These are phyloP conservation scores for Claviceps africana DNA, from an alignment of 2,329 filamentous ascomycete genomes.

Conservation along the genomic window DNA sequence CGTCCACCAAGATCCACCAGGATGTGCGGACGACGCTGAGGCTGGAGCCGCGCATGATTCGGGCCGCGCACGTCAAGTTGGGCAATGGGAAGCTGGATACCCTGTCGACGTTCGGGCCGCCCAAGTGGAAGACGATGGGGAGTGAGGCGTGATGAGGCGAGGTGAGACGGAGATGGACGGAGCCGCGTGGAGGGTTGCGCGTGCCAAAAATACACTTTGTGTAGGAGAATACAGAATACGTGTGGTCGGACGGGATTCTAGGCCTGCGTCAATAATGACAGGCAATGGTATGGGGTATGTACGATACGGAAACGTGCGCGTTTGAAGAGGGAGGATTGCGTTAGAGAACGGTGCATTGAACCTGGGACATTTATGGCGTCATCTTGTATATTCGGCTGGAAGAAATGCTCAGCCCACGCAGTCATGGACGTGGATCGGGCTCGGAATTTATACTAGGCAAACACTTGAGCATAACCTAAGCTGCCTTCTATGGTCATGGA, in stretches of 20 bases:
- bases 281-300: not conserved
- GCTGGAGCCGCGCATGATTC: constrained; percentile 81
- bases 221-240: not conserved
- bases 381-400: constrained; percentile 1
- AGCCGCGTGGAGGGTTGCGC: not conserved
- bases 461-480: not conserved
- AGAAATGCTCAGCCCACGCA: not conserved
- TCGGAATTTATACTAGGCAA: not conserved
- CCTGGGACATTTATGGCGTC: not conserved
- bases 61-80: constrained; percentile 75
- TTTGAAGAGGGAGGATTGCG: not conserved
- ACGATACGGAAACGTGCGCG: not conserved
- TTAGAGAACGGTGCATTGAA: not conserved
- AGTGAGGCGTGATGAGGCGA: constrained; percentile 16
- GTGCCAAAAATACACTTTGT: not conserved
- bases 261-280: not conserved
- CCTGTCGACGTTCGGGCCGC: constrained; percentile 32
- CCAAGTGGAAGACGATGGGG: constrained; percentile 32
- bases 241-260: not conserved
- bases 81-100: constrained; percentile 48
- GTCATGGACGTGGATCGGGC: not conserved
- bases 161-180: not conserved
- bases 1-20: constrained; percentile 57
- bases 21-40: constrained; percentile 61
- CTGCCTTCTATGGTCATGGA: constrained; percentile 1